These are phyloP conservation scores for Francoa sonchifolia DNA, from an alignment of 441 rosid species.

Conservation along the genomic window DNA sequence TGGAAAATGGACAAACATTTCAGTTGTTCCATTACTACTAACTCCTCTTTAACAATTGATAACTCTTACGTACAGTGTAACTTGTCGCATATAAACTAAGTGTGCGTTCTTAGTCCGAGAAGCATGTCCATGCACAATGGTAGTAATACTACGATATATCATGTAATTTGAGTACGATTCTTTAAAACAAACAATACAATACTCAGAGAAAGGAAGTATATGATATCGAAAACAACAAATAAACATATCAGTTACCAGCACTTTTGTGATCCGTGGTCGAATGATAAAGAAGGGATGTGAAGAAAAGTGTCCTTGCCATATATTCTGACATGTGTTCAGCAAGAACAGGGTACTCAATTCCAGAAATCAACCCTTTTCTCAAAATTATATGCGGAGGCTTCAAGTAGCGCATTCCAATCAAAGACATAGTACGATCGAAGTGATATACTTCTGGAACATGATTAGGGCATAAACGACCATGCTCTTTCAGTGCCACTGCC, in stretches of 20 bases:
- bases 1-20: too few species aligned
- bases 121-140: too few species aligned
- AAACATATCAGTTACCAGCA: slow-evolving; percentile 30
- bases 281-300: slow-evolving; percentile 54
- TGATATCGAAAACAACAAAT: neutral
- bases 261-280: slow-evolving; percentile 67
- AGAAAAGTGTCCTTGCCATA: slow-evolving; percentile 73
- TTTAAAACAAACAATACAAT: too few species aligned
- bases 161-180: too few species aligned
- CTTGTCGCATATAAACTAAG: too few species aligned
- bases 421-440: slow-evolving; percentile 70
- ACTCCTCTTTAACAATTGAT: too few species aligned
- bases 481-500: slow-evolving; percentile 43
- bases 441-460: slow-evolving; percentile 88
- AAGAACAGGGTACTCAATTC: slow-evolving; percentile 53
- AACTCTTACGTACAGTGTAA: too few species aligned
- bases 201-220: too few species aligned
- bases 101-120: too few species aligned
- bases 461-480: slow-evolving; percentile 45
- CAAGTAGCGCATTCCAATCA: slow-evolving; percentile 82
- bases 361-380: slow-evolving; percentile 77
- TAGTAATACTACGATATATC: too few species aligned
- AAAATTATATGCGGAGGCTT: slow-evolving; percentile 82
- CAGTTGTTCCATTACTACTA: too few species aligned
- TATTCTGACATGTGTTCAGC: slow-evolving; percentile 63